Percentiles rank a stretch among this genome's conserved stretches.
phyloP scores from a whole-genome alignment of 495 filamentous ascomycete genomes.

The Lasiosphaeria hispida region DNA sequence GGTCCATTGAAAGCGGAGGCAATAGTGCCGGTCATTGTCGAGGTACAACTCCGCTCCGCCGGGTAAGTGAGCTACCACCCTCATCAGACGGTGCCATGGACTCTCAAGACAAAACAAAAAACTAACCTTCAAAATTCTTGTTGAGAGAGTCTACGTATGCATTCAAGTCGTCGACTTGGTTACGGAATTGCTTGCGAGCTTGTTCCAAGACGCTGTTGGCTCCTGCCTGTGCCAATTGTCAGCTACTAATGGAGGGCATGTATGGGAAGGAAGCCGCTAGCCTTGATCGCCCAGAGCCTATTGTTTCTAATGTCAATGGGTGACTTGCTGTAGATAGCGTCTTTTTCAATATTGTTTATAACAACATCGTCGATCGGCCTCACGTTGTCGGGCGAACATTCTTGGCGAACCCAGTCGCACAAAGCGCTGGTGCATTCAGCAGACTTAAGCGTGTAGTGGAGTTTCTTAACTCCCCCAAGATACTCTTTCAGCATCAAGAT shows the following conservation, averaged over 20 bases:
- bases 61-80: conserved; percentile 12
- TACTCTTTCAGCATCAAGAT: conserved; percentile 55
- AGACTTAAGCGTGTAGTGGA: conserved; percentile 66
- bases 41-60: conserved; percentile 59
- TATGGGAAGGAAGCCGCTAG: conserved; percentile 27
- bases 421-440: conserved; percentile 58
- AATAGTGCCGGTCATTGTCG: conserved; percentile 76
- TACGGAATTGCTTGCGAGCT: neutral
- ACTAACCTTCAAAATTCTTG: conserved; percentile 26
- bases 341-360: conserved; percentile 70
- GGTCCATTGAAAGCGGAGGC: conserved; percentile 62
- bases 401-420: conserved; percentile 62
- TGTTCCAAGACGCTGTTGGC: conserved; percentile 33
- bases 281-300: conserved; percentile 87
- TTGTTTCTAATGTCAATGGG: conserved; percentile 90
- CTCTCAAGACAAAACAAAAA: conserved; percentile 23
- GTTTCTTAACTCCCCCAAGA: conserved; percentile 60
- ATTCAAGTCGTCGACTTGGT: neutral
- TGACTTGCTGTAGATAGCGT: conserved; percentile 71
- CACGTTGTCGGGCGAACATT: conserved; percentile 63
- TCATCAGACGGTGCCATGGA: neutral
- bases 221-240: conserved; percentile 31
- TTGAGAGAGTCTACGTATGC: conserved; percentile 7
- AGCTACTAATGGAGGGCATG: neutral
- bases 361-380: conserved; percentile 62